Evolutionary conservation across 2,329 filamentous ascomycete genomes (phyloP), one percentile per base, ranked within the genome.

Genomic region (Cytospora paraplurivora): DNA sequence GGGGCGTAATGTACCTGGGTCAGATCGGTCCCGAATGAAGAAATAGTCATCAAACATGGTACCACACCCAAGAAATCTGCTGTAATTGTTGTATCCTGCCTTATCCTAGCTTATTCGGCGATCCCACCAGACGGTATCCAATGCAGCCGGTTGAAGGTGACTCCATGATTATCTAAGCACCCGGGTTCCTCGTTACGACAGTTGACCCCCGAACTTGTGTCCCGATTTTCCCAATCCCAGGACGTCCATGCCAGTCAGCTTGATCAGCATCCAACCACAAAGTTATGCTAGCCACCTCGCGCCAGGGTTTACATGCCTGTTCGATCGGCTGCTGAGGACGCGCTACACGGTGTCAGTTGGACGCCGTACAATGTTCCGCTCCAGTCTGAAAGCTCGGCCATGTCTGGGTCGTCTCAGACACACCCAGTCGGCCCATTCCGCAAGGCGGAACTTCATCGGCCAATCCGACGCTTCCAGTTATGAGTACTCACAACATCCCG

Each of bases 401-500:
- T 8, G 27, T 41, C 51, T 61, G 34, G 19, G 52, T 38, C 59
- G 13, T 34, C 50, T 38, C 8, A 19, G 51, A 38, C 58, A 38
- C 4, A 10, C 32, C 38, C 15, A 37, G 27, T 38, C 51, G 37
- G 38, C 33, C 15, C 27, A 37, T 12, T 49, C 51, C 34, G 19
- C 51, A 47, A 35, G 51, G n/a, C 59, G 59, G 10, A 37, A 51
- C 5, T 61, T 55, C 33, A 7, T 47, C 44, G 44, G 44, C 44
- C 44, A 21, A 47, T 12, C 37, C 37, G 49, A 49, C 41, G 7
- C 7, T 17, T 47, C 11, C 1, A 19, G 4, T 5, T 50, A 55
- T 32, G 51, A 61, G 19, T 33, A 55, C 59, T 37, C 47, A 34
- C 37, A 60, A 38, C 41, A 60, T 35, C 69, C 65, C 4, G 66